Base-by-base conservation (phyloP, 2,329 filamentous ascomycete species). In the Scleromitrula shiraiana region DNA sequence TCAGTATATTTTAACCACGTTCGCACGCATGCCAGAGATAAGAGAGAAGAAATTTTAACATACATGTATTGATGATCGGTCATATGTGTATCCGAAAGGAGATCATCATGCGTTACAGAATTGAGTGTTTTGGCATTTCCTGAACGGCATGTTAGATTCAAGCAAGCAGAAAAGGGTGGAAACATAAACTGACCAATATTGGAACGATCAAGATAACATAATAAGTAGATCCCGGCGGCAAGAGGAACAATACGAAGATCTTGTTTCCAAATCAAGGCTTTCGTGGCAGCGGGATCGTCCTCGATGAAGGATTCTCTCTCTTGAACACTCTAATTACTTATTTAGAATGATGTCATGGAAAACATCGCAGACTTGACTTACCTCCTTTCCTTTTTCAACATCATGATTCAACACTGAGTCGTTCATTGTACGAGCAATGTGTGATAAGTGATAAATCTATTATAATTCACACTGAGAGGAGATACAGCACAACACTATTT, bases 121-220 rank as follows among this genome's bases (percentile, higher is more conserved):
- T 86, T 85, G 52, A 85, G 70, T 22, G 84, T 77, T 63, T 78
- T 80, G 35, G 81, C 80, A 61, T 83, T 83, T 49, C 71, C 60
- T 62, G n/a, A n/a, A n/a, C 17, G 15, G 10, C 38, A 1, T 5
- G 26, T 49, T 7, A 44, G 40, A 6, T 23, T 22, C 12, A 10
- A 7, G 14, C 12, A 24, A 0, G 17, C 27, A 7, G 9, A 10
- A 12, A 10, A 7, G 6, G 8, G 9, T 24, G 29, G 39, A 23
- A 14, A 20, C 42, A 2, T n/a, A 30, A 15, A 37, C 56, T 39
- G 49, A 70, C 80, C 80, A 49, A 86, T 85, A 63, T 85, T 86
- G 47, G 78, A 75, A 36, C 78, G 71, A 64, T 85, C 82, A 20
- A 85, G 72, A 61, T 82, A 85, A 64, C 78, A 82, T 19, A 85